Base-by-base conservation (phyloP, 352 stramenopile genomes). In the Elongisporangium prolatum region DNA sequence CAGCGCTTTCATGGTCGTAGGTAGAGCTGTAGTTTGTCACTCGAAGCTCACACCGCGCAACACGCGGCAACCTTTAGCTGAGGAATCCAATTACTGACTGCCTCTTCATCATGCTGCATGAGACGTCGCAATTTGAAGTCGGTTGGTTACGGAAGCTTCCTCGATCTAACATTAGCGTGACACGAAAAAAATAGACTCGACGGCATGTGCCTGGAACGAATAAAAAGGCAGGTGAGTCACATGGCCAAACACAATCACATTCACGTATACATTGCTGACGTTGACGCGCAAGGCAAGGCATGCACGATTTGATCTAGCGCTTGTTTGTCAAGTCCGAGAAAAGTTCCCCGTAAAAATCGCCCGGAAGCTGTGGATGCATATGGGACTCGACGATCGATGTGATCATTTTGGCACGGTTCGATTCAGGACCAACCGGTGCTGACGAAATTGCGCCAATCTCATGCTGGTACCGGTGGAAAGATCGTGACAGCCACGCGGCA, bases 311-410 rank as follows among this genome's bases (percentile, higher is more conserved):
- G 28, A 44, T 16, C 34, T 38, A 44, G 34, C 34, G 34, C 34
- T 67, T 63, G 44, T 60, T 65, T 50, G 70, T 70, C 37, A 88
- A 62, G 59, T 88, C 79, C 18, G 73, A 67, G 64, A 95, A 95
- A 38, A 95, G 65, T 52, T 81, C 72, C 38, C 86, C 80, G 61
- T 95, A 95, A 61, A 95, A 95, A 61, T 95, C 82, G 25, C 86
- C 84, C 11, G 86, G 86, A 17, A 95, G 74, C 64, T 91, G 85
- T 16, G 86, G 84, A 13, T 71, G 80, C 73, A 95, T 91, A 62
- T 95, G 72, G 56, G 90, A 86, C 53, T 90, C 73, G 5, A 92
- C 72, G 50, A 93, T 79, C 1, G 80, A 76, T 8, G 72, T 70
- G 25, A 95, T 87, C 54, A 88, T 71, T 20, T 84, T 86, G 22